phyloP scores from a whole-genome alignment of 75 land plant genomes.

The Pinus albicaulis region DNA sequence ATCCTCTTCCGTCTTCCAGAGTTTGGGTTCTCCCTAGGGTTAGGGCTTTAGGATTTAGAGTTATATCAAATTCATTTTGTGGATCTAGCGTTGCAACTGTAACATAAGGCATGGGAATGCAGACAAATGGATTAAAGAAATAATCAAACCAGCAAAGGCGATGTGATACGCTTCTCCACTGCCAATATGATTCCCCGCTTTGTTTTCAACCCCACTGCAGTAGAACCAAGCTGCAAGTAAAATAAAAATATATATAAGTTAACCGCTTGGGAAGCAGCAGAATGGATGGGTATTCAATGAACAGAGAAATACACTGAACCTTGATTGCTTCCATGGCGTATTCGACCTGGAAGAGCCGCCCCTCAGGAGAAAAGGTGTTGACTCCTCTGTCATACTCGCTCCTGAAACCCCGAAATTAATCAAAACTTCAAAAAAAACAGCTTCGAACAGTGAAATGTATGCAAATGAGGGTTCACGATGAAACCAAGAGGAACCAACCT shows the following conservation, averaged over 20 bases:
- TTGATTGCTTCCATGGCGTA: conserved; percentile 97
- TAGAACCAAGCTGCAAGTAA: conserved; percentile 80
- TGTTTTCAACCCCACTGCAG: conserved; percentile 94
- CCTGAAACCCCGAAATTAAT: conserved; percentile 21
- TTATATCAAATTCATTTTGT: neutral
- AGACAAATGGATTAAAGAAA: no score
- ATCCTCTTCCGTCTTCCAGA: neutral
- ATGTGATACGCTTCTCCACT: conserved; percentile 94
- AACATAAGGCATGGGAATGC: no score
- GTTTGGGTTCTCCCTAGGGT: neutral
- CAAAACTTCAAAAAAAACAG: no score
- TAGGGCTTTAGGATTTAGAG: neutral
- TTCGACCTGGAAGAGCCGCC: conserved; percentile 86
- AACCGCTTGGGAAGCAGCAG: neutral
- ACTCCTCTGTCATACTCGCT: conserved; percentile 96
- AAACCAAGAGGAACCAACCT: no score
- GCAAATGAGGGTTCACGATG: no score
- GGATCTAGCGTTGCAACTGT: neutral
- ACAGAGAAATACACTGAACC: conserved; percentile 25
- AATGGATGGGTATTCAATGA: neutral
- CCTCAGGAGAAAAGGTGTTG: conserved; percentile 94
- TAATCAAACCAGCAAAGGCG: conserved; percentile 69
- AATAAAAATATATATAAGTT: neutral
- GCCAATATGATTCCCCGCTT: conserved; percentile 92
- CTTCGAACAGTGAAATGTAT: no score